Conservation (phyloP, 2,329 filamentous ascomycete species). For the Aspergillus tamarii region DNA sequence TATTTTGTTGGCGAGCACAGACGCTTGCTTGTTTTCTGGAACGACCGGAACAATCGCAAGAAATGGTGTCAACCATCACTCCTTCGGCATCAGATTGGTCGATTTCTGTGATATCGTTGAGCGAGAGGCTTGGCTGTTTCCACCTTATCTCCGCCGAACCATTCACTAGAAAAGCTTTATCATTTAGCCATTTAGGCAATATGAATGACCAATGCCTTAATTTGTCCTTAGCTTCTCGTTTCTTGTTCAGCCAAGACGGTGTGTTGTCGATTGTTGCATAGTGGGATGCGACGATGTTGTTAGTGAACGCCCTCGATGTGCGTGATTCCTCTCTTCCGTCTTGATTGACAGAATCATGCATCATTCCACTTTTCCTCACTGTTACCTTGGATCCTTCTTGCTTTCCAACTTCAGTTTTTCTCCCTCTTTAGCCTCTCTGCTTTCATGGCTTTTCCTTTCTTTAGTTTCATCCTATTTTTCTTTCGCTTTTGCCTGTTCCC, state of each 20-base stretch:
- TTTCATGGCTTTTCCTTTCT: not conserved
- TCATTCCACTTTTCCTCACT: not conserved
- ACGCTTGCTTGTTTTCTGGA: not conserved
- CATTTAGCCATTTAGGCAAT: constrained; percentile 2
- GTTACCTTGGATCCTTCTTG: not conserved
- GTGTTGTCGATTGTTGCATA: not conserved
- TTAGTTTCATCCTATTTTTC: no score
- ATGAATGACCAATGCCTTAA: not conserved
- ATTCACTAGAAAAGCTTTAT: not conserved
- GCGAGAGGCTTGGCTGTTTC: not conserved
- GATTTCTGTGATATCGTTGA: not conserved
- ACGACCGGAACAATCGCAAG: no score
- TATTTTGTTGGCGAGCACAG: not conserved
- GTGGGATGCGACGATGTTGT: not conserved
- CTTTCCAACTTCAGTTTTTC: not conserved
- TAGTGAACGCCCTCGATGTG: not conserved
- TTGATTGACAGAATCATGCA: not conserved
- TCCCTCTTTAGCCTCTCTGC: not conserved
- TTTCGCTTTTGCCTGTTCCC: no score
- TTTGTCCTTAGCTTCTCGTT: not conserved
- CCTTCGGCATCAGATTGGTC: not conserved
- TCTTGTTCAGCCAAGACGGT: not conserved
- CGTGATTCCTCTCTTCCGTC: not conserved
- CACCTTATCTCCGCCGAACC: not conserved
- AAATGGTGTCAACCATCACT: not conserved